A percentile compares a stretch with the other conserved stretches of the same genome.
Conservation (phyloP, 768 basidiomycete species). For the Hygrophoropsis aurantiaca region DNA sequence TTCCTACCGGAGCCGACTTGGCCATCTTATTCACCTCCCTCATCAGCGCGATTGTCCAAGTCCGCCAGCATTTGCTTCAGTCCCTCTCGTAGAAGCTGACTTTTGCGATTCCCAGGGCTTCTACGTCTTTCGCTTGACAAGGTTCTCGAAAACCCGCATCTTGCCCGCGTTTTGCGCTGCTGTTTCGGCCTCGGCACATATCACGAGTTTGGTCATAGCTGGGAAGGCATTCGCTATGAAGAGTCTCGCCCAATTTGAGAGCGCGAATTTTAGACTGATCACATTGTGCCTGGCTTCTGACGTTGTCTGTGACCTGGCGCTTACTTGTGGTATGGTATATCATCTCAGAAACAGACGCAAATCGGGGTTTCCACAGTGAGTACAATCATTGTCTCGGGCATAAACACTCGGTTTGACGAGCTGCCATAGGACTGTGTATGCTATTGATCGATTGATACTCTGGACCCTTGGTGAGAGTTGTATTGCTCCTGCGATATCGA, state of each 20-base stretch:
- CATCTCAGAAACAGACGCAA: not conserved
- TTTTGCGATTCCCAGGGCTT: slow-evolving; percentile 1
- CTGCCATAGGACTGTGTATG: not conserved
- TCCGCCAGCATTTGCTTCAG: not conserved
- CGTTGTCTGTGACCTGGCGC: not conserved
- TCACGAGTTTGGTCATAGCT: not conserved
- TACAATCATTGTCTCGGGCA: not conserved
- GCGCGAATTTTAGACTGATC: not conserved
- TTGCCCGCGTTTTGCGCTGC: slow-evolving; percentile 1
- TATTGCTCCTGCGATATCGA: too few species aligned
- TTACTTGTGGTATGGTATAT: not conserved
- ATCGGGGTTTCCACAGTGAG: not conserved
- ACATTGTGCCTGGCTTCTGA: not conserved
- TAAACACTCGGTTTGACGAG: not conserved
- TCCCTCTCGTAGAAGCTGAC: too few species aligned
- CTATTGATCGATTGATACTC: not conserved
- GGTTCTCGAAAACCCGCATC: not conserved
- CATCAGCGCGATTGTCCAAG: slow-evolving; percentile 1
- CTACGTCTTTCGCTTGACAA: slow-evolving; percentile 3
- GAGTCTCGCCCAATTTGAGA: not conserved
- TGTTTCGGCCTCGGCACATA: not conserved
- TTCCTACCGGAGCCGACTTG: not conserved
- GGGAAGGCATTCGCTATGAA: not conserved
- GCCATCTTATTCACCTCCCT: not conserved
- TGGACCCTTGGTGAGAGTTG: slow-evolving; percentile 2